Conservation (phyloP, 148 eudicot genomes). For the Rhododendron griersonianum region DNA sequence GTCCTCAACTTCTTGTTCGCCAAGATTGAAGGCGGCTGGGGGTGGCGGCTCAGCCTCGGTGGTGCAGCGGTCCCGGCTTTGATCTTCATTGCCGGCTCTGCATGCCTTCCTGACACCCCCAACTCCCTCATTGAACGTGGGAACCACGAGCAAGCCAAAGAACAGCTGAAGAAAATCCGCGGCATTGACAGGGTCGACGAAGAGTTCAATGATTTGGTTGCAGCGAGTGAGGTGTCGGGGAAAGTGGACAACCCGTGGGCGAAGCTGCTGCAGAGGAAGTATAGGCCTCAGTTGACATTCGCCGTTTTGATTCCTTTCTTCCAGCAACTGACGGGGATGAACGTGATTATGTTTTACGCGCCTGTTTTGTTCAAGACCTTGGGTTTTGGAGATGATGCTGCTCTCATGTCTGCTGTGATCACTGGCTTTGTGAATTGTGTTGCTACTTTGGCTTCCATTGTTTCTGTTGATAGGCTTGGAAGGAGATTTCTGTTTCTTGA, state of each 20-base stretch:
- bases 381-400: neutral
- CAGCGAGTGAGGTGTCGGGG: neutral
- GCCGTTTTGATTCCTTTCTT: neutral
- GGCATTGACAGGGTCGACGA: neutral
- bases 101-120: neutral
- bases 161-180: neutral
- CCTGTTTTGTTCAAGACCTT: neutral
- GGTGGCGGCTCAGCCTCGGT: neutral
- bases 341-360: neutral
- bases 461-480: neutral
- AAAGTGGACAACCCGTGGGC: neutral
- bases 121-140: constrained; percentile 1
- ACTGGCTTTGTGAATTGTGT: neutral
- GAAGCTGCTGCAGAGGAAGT: neutral
- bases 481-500: neutral
- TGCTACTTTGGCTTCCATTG: neutral
- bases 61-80: neutral
- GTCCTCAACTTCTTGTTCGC: neutral
- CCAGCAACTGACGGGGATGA: neutral
- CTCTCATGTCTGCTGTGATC: neutral
- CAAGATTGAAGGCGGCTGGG: neutral
- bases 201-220: neutral
- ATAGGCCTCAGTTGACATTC: neutral
- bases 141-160: neutral
- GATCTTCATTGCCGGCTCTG: neutral